Percentiles rank a stretch among this genome's conserved stretches.
phyloP scores from a whole-genome alignment of 805 yeast species.

The Grigorovia humatica region DNA sequence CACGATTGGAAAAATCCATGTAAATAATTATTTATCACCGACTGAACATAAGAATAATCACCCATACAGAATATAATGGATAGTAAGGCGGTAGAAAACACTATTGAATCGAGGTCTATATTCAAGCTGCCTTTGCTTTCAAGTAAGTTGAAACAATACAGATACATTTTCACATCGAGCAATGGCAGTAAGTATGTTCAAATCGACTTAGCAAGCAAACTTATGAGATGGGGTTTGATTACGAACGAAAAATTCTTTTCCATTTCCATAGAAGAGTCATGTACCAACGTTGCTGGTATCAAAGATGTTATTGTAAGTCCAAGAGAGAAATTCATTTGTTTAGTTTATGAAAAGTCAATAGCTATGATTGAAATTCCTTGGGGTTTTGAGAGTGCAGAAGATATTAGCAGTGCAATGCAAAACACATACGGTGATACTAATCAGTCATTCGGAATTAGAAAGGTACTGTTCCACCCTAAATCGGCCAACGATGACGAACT shows the following conservation, averaged over 20 bases:
- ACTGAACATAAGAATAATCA: not conserved
- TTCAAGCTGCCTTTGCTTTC: constrained; percentile 2
- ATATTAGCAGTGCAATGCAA: constrained; percentile 1
- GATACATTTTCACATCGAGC: constrained; percentile 13
- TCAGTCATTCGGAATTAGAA: constrained; percentile 24
- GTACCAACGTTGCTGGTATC: constrained; percentile 1
- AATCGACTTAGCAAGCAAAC: not conserved
- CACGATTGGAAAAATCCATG: no score
- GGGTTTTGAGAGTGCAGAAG: constrained; percentile 8
- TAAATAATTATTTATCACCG: not conserved
- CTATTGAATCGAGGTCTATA: constrained; percentile 1
- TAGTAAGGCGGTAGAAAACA: not conserved
- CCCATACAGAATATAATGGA: not conserved
- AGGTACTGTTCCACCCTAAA: constrained; percentile 36
- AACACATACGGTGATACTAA: not conserved
- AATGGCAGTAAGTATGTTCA: constrained; percentile 12
- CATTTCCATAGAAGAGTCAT: constrained; percentile 6
- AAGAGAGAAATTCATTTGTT: constrained; percentile 15
- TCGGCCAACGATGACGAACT: constrained; percentile 14
- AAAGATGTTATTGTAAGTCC: constrained; percentile 9
- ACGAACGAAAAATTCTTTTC: constrained; percentile 6
- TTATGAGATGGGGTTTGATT: constrained; percentile 5
- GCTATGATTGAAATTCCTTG: constrained; percentile 22
- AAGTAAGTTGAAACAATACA: constrained; percentile 2
- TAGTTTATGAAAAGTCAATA: constrained; percentile 10